Base-by-base conservation (phyloP, 495 filamentous ascomycete genomes). In the Aspergillus saccharolyticus region DNA sequence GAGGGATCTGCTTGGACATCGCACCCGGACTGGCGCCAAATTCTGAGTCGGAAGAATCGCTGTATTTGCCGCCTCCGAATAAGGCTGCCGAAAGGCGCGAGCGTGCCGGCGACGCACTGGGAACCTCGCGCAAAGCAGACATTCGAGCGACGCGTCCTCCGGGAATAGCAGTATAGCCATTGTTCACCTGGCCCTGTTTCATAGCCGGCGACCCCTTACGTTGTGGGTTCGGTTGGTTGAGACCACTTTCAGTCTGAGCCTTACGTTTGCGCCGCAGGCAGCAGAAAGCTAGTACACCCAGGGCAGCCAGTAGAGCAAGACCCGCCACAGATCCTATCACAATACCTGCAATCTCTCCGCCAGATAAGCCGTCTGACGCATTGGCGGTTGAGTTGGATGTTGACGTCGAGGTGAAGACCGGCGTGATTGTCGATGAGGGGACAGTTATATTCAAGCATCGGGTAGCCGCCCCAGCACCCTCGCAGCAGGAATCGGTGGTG, bases 401-500 rank as follows among this genome's bases (percentile, higher is more conserved):
- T 12, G 77, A 59, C 24, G 84, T 72, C 6, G 77, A 58, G 18
- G 85, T 82, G 51, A 94, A 81, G 2, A 87, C 83, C 53, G 89
- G 83, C 14, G 74, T 57, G 56, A 86, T 79, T 25, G 88, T 88
- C 24, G 88, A 84, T 1, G 80, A 81, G 10, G 94, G 95, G 28
- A 99, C 76, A 24, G 82, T 74, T 28, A 99, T 87, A 33, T 81
- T 80, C 28, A 74, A 69, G 65, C 95, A 99, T 54, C 85, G 83
- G 25, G 63, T 69, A 46, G 87, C 77, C 20, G 87, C 83, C 61
- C 90, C 79, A n/a, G 92, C 85, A 62, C 84, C 89, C 54, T 88
- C 83, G 66, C 95, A 99, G 76, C 95, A 99, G 0, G 92, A 94
- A 70, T 99, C 95, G 51, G 90, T 97, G 16, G 90, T 85, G 71